Conservation (phyloP, 257 asterid genomes). For the Cruciata laevipes region DNA sequence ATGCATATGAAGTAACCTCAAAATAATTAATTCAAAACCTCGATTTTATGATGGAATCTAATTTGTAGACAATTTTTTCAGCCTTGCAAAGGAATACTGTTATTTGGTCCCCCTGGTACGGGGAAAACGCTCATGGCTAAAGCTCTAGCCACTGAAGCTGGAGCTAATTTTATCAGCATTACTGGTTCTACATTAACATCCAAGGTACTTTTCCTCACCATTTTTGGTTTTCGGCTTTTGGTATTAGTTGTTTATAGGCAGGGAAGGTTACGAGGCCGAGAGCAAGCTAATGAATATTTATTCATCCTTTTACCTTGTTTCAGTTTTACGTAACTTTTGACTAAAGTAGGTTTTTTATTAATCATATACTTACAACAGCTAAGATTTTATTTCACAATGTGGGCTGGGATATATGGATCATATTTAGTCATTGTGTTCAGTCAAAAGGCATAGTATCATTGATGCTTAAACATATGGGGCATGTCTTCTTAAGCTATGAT, state of each 20-base stretch:
- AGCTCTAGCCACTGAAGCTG: constrained; percentile 98
- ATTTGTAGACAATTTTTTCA: constrained; percentile 22
- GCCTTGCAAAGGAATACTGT: constrained; percentile 99
- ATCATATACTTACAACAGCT: neutral
- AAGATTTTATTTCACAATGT: too few relatives aligned
- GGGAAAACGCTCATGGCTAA: constrained; percentile 98
- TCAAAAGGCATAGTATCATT: neutral
- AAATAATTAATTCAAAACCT: neutral
- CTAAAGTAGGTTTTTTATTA: neutral
- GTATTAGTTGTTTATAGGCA: neutral
- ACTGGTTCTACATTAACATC: constrained; percentile 98
- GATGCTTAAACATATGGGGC: too few relatives aligned
- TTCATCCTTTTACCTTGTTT: neutral
- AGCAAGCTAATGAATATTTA: neutral
- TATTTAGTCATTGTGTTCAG: neutral
- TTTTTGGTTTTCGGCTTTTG: too few relatives aligned
- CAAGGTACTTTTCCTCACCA: constrained; percentile 40
- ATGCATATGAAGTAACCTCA: neutral
- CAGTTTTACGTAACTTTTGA: neutral
- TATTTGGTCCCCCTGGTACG: constrained; percentile 99
- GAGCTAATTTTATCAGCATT: constrained; percentile 92
- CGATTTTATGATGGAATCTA: neutral
- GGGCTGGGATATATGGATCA: neutral
- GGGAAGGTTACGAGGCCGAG: neutral
- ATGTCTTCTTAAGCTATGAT: neutral